Percentiles rank a stretch among this genome's conserved stretches.
These are phyloP conservation scores for Roridomyces roridus DNA, from an alignment of 768 basidiomycete genomes.

Conservation along the genomic window DNA sequence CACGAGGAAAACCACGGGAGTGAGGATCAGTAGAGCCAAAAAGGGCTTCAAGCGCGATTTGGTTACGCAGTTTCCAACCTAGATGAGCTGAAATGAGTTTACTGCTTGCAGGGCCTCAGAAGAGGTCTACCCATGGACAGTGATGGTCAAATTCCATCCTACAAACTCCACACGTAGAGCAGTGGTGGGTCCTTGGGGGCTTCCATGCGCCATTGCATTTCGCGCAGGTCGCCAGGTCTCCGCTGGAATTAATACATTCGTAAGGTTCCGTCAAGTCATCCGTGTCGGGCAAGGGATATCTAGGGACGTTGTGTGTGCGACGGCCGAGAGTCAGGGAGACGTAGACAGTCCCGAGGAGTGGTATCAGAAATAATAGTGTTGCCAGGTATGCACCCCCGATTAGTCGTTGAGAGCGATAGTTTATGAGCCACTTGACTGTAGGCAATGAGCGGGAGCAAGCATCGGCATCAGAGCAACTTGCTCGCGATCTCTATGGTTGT, in stretches of 20 bases:
- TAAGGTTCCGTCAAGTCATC: conserved; percentile 43
- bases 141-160: conserved; percentile 53
- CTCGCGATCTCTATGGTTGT: conserved; percentile 15
- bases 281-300: conserved; percentile 38
- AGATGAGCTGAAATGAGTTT: neutral
- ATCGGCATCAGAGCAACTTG: neutral
- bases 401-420: neutral
- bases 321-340: conserved; percentile 40
- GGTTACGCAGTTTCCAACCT: conserved; percentile 53
- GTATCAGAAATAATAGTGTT: conserved; percentile 31
- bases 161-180: conserved; percentile 51
- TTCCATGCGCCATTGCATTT: conserved; percentile 49
- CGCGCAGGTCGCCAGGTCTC: conserved; percentile 40
- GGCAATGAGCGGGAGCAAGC: neutral
- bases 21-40: conserved; percentile 36
- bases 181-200: conserved; percentile 51
- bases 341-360: conserved; percentile 37
- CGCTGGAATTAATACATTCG: conserved; percentile 39
- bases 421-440: conserved; percentile 21
- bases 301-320: conserved; percentile 37
- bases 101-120: neutral
- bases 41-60: conserved; percentile 44
- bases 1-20: conserved; percentile 37
- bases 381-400: conserved; percentile 34
- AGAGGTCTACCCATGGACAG: conserved; percentile 43